A percentile compares a stretch with the other conserved stretches of the same genome.
These are phyloP conservation scores for Hevea brasiliensis DNA, from an alignment of 345 rosid genomes.

Conservation along the genomic window DNA sequence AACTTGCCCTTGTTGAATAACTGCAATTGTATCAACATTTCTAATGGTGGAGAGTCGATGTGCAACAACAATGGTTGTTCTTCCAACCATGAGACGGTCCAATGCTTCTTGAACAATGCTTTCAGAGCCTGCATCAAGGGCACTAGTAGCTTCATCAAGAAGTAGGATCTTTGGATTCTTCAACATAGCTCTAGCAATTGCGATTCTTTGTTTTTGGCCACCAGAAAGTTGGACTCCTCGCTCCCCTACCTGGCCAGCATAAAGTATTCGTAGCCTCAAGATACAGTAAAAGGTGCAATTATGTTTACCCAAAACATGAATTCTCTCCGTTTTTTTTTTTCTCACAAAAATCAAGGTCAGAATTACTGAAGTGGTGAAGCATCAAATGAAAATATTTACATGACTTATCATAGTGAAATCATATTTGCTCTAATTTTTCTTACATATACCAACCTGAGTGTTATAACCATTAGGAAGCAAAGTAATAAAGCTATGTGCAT, in stretches of 20 bases:
- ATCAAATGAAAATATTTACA: background rate
- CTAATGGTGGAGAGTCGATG: slow-evolving; percentile 97
- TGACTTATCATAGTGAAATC: background rate
- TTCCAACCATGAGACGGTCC: slow-evolving; percentile 95
- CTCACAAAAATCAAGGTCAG: background rate
- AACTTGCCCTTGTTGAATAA: slow-evolving; percentile 94
- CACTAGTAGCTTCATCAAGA: slow-evolving; percentile 98
- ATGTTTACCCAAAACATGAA: background rate
- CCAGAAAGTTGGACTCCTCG: slow-evolving; percentile 97
- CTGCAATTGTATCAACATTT: slow-evolving; percentile 89
- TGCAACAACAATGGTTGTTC: slow-evolving; percentile 96
- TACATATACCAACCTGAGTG: slow-evolving; percentile 64
- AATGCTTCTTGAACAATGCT: slow-evolving; percentile 98
- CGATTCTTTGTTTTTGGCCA: slow-evolving; percentile 97
- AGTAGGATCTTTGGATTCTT: slow-evolving; percentile 93
- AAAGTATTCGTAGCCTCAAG: background rate
- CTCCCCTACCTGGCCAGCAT: slow-evolving; percentile 74
- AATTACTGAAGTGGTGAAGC: background rate
- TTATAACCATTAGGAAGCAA: slow-evolving; percentile 93
- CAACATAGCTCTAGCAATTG: slow-evolving; percentile 97
- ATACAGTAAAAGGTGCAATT: background rate
- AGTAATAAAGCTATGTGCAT: slow-evolving; percentile 90
- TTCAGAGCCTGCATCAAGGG: slow-evolving; percentile 97
- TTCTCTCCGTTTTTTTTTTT: background rate
- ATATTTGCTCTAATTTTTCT: background rate